Percentiles rank a stretch among this genome's conserved stretches.
Evolutionary conservation across 2,329 filamentous ascomycete genomes (phyloP).

Genomic region (Alternaria triticina): DNA sequence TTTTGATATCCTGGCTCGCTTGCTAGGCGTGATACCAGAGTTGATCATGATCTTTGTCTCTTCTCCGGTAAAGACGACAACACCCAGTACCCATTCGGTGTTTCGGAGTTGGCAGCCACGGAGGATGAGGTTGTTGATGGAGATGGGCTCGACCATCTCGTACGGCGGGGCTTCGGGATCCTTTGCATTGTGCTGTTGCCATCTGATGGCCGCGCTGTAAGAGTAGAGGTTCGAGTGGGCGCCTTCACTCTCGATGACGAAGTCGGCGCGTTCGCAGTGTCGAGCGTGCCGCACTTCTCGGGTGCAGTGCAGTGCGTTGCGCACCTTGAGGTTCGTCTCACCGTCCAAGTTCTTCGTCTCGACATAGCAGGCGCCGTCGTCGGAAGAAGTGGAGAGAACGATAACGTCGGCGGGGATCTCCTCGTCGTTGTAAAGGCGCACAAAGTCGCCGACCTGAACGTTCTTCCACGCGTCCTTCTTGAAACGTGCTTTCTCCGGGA

Average conservation of each 20-base stretch:
- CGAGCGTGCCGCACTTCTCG: slow-evolving; percentile 83
- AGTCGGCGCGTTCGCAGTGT: slow-evolving; percentile 89
- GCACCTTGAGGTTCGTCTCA: slow-evolving; percentile 96
- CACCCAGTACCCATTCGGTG: slow-evolving; percentile 92
- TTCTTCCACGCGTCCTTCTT: slow-evolving; percentile 96
- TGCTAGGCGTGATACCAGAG: slow-evolving; percentile 91
- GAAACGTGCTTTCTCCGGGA: slow-evolving; percentile 78
- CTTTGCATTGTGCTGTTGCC: slow-evolving; percentile 75
- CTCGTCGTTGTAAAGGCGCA: slow-evolving; percentile 95
- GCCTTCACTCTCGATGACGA: slow-evolving; percentile 85
- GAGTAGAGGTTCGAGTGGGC: slow-evolving; percentile 95
- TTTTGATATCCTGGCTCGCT: slow-evolving; percentile 87
- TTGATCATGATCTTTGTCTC: slow-evolving; percentile 99
- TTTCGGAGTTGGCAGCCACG: slow-evolving; percentile 93
- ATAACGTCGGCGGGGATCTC: slow-evolving; percentile 93
- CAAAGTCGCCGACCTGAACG: slow-evolving; percentile 92
- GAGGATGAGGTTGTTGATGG: slow-evolving; percentile 92
- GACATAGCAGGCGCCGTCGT: slow-evolving; percentile 93
- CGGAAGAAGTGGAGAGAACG: slow-evolving; percentile 89
- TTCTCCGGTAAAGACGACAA: slow-evolving; percentile 92
- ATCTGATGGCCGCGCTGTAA: slow-evolving; percentile 88
- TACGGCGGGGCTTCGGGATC: slow-evolving; percentile 67
- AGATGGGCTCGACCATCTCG: slow-evolving; percentile 89
- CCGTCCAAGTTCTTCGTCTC: slow-evolving; percentile 98
- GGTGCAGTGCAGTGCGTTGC: slow-evolving; percentile 86